Evolutionary conservation across 2,329 filamentous ascomycete species (phyloP), one percentile per base, ranked within the genome.

Genomic region (Meredithiella fracta): DNA sequence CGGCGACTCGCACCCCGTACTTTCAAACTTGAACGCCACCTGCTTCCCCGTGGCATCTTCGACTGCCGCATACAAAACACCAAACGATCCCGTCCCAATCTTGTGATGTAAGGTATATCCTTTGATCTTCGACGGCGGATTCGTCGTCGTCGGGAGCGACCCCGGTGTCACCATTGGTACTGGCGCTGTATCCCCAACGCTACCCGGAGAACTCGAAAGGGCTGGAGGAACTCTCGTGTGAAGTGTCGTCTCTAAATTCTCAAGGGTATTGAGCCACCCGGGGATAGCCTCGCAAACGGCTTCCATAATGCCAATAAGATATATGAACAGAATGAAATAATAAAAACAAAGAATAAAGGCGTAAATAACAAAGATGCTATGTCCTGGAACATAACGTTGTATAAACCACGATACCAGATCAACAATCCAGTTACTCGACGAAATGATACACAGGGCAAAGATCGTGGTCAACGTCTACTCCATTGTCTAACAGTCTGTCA

Each of bases 21-120:
- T 47, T 49, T 58, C 57, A 55, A 58, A 58, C 29, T 58, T 58
- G 38, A 58, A 42, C 8, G 57, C 57, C 7, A 55, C 26, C 22
- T 47, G 47, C 40, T 50, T 38, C 9, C 14, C 37, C 2, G 37
- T 49, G 2, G 50, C 37, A 14, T 47, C 26, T 20, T 55, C 50
- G 7, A 34, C 29, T 2, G 52, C 57, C n/a, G 50, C 57, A 29
- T 55, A 58, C 6, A 58, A 51, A n/a, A 58, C 57, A 11, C 57
- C 57, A 38, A 58, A 58, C 11, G 57, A 58, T 9, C 57, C 57
- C 8, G 53, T 55, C 37, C 57, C 57, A 20, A 58, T 47, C 42
- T 55, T 55, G 25, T 58, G 49, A 25, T 51, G 49, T 14, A 51
- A 17, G 0, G 49, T 51, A 25, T 51, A 51, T 26, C 49, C 44